A percentile compares a stretch with the other conserved stretches of the same genome.
Evolutionary conservation across 225 moss, liverwort and hornwort genomes (phyloP).

Genomic region (Marchantia paleacea): DNA sequence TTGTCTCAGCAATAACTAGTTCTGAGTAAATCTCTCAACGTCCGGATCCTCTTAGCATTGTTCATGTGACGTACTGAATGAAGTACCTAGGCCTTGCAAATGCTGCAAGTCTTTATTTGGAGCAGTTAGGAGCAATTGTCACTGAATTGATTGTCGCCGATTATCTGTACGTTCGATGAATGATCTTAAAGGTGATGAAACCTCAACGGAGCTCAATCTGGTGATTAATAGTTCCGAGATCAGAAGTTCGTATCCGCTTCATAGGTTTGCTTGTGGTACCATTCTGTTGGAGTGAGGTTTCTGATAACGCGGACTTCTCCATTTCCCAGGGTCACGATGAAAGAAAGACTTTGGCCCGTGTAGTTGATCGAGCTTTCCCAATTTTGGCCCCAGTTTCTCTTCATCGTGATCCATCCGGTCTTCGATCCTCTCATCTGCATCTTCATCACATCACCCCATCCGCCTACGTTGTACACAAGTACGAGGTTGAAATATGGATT

Average conservation of each 20-base stretch:
- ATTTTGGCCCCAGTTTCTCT: slow-evolving; percentile 30
- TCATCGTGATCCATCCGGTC: slow-evolving; percentile 11
- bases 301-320: slow-evolving; percentile 18
- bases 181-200: no score
- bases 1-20: no score
- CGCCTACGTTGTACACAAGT: slow-evolving; percentile 60
- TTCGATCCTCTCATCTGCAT: slow-evolving; percentile 33
- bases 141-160: no score
- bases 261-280: slow-evolving; percentile 26
- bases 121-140: no score
- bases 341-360: slow-evolving; percentile 19
- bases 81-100: no score
- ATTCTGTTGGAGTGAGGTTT: slow-evolving; percentile 20
- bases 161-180: no score
- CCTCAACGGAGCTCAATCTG: no score
- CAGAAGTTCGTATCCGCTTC: slow-evolving; percentile 10
- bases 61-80: no score
- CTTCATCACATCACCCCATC: slow-evolving; percentile 45
- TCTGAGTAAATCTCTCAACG: no score
- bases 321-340: slow-evolving; percentile 27
- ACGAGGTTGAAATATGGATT: slow-evolving; percentile 56
- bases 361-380: slow-evolving; percentile 13
- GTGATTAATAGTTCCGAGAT: not conserved
- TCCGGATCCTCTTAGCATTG: no score
- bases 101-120: no score